Conservation (phyloP, 345 rosid species). For the Aquilaria malaccensis region DNA sequence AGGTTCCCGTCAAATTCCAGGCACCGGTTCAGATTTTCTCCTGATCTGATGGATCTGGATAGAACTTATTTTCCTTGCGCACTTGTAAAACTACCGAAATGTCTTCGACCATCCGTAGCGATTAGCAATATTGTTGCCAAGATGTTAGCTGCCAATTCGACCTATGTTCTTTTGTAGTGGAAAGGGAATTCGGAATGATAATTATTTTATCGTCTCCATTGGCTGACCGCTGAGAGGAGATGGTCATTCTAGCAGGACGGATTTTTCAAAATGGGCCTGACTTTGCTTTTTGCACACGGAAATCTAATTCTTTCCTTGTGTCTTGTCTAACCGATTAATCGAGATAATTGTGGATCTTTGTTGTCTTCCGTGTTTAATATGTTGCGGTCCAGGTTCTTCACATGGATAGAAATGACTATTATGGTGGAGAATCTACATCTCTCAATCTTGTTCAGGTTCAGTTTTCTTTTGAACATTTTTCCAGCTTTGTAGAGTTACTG, state of each 20-base stretch:
- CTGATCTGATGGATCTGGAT: conserved; percentile 20
- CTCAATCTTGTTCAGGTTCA: conserved; percentile 91
- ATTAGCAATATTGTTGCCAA: not conserved
- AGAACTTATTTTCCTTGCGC: conserved; percentile 9
- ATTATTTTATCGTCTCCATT: not conserved
- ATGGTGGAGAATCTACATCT: conserved; percentile 98
- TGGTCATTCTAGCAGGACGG: too few species aligned
- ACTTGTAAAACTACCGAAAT: not conserved
- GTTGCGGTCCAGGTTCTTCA: conserved; percentile 65
- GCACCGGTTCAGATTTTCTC: conserved; percentile 11
- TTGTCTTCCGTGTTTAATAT: not conserved
- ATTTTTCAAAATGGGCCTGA: too few species aligned
- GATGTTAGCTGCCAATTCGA: not conserved
- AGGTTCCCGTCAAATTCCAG: not conserved
- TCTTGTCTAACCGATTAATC: not conserved
- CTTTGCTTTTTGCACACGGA: not conserved
- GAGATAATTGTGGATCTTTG: not conserved
- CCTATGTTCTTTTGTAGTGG: not conserved
- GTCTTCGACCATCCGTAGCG: not conserved
- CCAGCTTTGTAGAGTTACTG: not conserved
- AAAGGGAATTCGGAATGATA: too few species aligned
- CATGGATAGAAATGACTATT: conserved; percentile 97
- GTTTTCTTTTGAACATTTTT: not conserved
- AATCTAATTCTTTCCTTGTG: not conserved
- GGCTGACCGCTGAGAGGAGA: not conserved